Evolutionary conservation across 148 eudicot species (phyloP).

Genomic region (Rhododendron simsii): DNA sequence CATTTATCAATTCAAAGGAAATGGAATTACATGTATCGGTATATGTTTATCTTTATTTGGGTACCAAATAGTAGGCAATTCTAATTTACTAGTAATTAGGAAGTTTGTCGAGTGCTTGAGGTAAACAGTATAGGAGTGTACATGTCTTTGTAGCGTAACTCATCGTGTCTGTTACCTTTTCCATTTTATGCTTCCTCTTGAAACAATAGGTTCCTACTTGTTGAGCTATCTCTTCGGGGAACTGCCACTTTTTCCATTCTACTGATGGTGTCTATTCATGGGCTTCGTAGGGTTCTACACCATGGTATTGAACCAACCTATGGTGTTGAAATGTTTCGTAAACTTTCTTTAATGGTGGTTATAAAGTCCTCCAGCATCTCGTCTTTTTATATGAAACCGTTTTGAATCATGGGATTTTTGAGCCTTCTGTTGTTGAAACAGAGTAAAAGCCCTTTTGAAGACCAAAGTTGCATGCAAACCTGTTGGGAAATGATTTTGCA

Average conservation of each 20-base stretch:
- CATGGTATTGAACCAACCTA: neutral
- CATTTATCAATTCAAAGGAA: neutral
- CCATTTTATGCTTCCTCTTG: neutral
- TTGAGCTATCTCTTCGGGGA: neutral
- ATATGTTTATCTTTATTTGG: neutral
- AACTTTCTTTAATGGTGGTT: neutral
- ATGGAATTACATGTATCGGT: neutral
- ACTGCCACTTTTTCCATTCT: neutral
- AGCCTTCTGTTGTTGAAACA: neutral
- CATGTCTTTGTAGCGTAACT: neutral
- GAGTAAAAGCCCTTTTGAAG: neutral
- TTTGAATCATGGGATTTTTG: neutral
- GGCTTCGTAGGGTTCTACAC: neutral
- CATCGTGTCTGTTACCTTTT: neutral
- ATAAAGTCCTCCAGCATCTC: neutral
- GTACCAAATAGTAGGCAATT: neutral
- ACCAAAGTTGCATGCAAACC: neutral
- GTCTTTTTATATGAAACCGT: neutral
- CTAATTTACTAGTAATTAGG: neutral
- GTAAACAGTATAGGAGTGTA: neutral
- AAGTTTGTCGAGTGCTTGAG: neutral
- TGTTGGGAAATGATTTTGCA: neutral
- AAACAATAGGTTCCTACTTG: neutral
- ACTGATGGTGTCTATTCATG: neutral
- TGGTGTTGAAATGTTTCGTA: neutral